These are phyloP conservation scores for Didymella keratinophila DNA, from an alignment of 2,329 filamentous ascomycete genomes.

Conservation along the genomic window DNA sequence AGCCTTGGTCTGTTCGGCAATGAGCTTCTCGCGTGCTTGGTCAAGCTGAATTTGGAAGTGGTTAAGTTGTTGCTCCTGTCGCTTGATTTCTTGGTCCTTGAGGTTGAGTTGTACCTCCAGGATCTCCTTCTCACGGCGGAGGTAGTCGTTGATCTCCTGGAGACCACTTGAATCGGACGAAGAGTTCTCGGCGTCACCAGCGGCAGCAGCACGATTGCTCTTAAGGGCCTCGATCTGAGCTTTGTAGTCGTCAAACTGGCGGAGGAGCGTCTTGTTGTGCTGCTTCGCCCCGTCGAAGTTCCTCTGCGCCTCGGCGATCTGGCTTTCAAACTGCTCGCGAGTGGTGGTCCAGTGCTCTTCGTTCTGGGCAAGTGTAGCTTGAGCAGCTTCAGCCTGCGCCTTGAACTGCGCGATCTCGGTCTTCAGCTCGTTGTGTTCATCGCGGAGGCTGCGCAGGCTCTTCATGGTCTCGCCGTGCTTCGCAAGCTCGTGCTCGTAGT, in stretches of 20 bases:
- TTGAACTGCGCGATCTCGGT: constrained; percentile 77
- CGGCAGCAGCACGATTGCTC: constrained; percentile 69
- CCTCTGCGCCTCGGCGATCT: constrained; percentile 78
- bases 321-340: constrained; percentile 80
- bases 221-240: constrained; percentile 82
- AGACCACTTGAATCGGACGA: constrained; percentile 73
- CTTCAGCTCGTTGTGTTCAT: constrained; percentile 82
- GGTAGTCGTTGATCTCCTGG: constrained; percentile 88
- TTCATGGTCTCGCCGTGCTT: constrained; percentile 97
- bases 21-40: constrained; percentile 84
- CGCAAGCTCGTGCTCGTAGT: constrained; percentile 92
- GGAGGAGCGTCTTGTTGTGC: constrained; percentile 89
- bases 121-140: constrained; percentile 96
- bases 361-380: constrained; percentile 77
- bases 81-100: constrained; percentile 84
- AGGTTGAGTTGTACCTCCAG: constrained; percentile 95
- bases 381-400: constrained; percentile 85
- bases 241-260: constrained; percentile 85
- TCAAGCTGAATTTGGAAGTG: constrained; percentile 89
- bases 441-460: constrained; percentile 77
- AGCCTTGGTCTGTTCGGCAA: constrained; percentile 81
- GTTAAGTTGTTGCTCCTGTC: constrained; percentile 87
- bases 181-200: constrained; percentile 60
- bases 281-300: constrained; percentile 84
- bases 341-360: constrained; percentile 89